A percentile compares a stretch with the other conserved stretches of the same genome.
phyloP scores from a whole-genome alignment of 306 rosid species.

The Corylus americana region DNA sequence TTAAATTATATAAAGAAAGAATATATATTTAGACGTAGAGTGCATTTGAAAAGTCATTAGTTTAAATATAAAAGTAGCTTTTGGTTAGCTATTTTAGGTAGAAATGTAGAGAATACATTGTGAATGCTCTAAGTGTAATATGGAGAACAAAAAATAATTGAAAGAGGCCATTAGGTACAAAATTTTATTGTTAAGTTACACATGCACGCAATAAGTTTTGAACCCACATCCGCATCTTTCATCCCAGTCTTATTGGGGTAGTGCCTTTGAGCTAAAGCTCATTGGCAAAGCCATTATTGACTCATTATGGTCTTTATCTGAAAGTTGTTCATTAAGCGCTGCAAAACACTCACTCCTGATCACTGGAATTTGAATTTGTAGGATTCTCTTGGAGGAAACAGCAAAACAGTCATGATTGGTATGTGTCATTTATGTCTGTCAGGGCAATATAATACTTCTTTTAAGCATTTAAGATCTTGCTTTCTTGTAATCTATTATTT shows the following conservation, averaged over 20 bases:
- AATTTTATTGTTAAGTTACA: neutral
- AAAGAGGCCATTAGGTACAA: neutral
- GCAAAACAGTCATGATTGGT: slow-evolving; percentile 99
- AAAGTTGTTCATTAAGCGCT: slow-evolving; percentile 5
- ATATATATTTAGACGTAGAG: too few relatives aligned
- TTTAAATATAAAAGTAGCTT: too few relatives aligned
- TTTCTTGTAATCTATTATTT: neutral
- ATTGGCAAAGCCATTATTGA: neutral
- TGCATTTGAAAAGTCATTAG: too few relatives aligned
- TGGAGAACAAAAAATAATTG: neutral
- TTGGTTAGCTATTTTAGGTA: too few relatives aligned
- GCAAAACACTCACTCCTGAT: slow-evolving; percentile 17
- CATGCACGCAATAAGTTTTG: neutral
- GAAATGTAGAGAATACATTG: too few relatives aligned
- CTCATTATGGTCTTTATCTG: slow-evolving; percentile 3
- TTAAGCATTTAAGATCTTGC: neutral
- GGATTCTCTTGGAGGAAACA: slow-evolving; percentile 99
- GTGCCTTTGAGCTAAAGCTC: neutral
- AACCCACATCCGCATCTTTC: neutral
- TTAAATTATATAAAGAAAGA: too few relatives aligned
- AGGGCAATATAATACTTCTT: slow-evolving; percentile 6
- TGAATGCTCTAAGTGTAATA: neutral
- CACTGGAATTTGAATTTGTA: slow-evolving; percentile 38
- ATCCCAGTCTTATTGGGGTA: neutral
- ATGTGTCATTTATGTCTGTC: slow-evolving; percentile 21